Evolutionary conservation across 306 rosid genomes (phyloP), one percentile per base, ranked within the genome.

Genomic region (Cicer pinnatifidum): DNA sequence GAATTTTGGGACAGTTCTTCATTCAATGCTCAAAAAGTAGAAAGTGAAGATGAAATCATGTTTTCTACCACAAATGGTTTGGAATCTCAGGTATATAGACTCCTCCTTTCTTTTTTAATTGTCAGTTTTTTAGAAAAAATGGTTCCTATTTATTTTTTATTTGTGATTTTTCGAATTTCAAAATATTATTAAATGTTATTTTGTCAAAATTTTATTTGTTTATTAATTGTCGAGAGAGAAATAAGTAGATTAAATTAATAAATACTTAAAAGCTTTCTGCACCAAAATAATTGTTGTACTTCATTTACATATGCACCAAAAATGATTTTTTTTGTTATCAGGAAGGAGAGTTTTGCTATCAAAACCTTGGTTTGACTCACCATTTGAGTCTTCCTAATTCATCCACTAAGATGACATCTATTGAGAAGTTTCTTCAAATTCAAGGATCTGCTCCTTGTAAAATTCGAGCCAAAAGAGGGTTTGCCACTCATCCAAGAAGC

Each of bases 401-500:
- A 56, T 87, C 87, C 35, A 16, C 74, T 44, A 90, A 86, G 67
- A 75, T 80, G 79, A 71, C 84, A 19, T 37, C 86, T 3, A 64
- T 67, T 7, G 91, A 93, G 63, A 93, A 82, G 80, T 70, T 78
- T 38, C 82, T 89, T 56, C 89, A 85, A 35, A 62, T 84, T 76
- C 89, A 89, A 83, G 91, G 81, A 41, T 79, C 91, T 2, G 87
- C 85, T 66, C 97, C 90, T 67, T 88, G 92, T 74, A 89, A 90
- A 85, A 81, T 78, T 76, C 84, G 98, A 54, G 98, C 98, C 33
- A 93, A 93, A 84, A 73, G 98, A 84, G 98, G 98, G 66, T 93
- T 82, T 11, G 98, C 98, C 64, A 93, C 98, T 52, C 98, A 93
- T 71, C 98, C 98, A 1, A 85, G 98, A 79, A 93, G 97, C 89